Base-by-base conservation (phyloP, 176 grass and related monocot species). In the Lolium rigidum region DNA sequence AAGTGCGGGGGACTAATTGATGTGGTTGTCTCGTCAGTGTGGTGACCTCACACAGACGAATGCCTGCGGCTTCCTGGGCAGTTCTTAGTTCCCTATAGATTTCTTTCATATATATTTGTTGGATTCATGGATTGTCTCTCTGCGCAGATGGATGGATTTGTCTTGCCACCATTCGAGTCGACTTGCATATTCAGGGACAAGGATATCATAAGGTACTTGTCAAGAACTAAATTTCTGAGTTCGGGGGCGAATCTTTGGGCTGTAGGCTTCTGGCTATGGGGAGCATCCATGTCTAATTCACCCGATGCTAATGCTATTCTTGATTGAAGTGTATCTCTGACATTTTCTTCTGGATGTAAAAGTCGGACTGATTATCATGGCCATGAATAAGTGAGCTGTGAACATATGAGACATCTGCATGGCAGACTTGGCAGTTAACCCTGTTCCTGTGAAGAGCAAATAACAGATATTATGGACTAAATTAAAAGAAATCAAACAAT, bases 61-160 rank as follows among this genome's bases (percentile, higher is more conserved):
- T 68, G 58, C 25, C 72, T 55, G 77, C 80, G 70, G 70, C n/a
- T 83, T 68, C 28, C 25, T 22, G 13, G 50, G 21, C 79, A 41
- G 5, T 55, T 70, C 35, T 26, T 78, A 44, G 21, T 58, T 84
- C 28, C 5, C 74, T 81, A 24, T 71, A 22, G 4, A 21, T 47
- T 10, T 70, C 8, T 25, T 12, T 41, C 71, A 18, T 52, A 49
- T 7, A 2, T 16, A 84, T 51, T 83, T 61, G 12, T 24, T 67
- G 6, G 38, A 51, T 48, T 24, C 26, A 79, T 85, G 70, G 37
- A 21, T 86, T 55, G 28, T 56, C 26, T 88, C 54, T 58, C 80
- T 86, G n/a, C 39, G 64, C 86, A 95, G 95, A 98, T 98, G 87
- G 95, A 98, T 90, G 87, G 80, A 73, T 95, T 93, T 81, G 74